These are phyloP conservation scores for Backusella macrospora DNA, from an alignment of 192 early-diverging fungal species.

Conservation along the genomic window DNA sequence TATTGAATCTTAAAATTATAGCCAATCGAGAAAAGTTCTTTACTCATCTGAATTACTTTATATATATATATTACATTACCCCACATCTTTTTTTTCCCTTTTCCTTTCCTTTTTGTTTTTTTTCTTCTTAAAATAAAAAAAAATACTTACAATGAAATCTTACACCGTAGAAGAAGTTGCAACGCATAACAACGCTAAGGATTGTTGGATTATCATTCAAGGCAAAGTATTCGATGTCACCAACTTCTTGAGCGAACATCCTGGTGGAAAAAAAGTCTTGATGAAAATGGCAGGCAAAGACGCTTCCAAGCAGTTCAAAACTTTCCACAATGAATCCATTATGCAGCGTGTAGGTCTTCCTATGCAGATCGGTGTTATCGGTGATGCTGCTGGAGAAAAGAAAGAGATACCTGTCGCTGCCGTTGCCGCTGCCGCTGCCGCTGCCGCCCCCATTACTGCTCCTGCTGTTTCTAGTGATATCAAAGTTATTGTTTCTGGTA, in stretches of 20 bases:
- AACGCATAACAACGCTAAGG: constrained; percentile 63
- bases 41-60: constrained; percentile 16
- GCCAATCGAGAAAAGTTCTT: not conserved
- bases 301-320: constrained; percentile 83
- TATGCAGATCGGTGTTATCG: constrained; percentile 39
- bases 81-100: not conserved
- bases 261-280: constrained; percentile 91
- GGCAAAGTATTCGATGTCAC: constrained; percentile 79
- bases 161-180: constrained; percentile 68
- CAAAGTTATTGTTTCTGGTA: constrained; percentile 19
- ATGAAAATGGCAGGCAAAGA: constrained; percentile 81
- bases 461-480: constrained; percentile 3
- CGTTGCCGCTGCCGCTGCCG: not conserved
- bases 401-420: not conserved
- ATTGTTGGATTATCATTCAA: constrained; percentile 80
- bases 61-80: not conserved
- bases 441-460: not conserved
- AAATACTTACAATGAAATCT: constrained; percentile 32
- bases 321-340: constrained; percentile 56
- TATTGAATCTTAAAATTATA: not conserved
- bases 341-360: constrained; percentile 39
- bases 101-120: constrained; percentile 1
- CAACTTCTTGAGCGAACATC: constrained; percentile 78
- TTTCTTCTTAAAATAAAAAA: too few relatives aligned
- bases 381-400: constrained; percentile 7